phyloP scores from a whole-genome alignment of 1,284 basidiomycete genomes.

The Flammula alnicola region DNA sequence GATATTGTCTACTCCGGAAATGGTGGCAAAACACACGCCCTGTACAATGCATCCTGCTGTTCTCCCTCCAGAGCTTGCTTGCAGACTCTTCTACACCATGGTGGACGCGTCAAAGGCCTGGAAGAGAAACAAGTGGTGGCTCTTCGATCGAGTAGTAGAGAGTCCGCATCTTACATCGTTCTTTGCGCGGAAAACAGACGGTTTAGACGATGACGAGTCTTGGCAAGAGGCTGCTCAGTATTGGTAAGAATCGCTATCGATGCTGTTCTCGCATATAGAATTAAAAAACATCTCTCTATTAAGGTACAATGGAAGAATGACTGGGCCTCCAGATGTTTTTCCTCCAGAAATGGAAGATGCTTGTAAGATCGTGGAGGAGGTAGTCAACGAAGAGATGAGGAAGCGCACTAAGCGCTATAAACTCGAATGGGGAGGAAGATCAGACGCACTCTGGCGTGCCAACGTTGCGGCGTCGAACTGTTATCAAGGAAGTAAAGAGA shows the following conservation, averaged over 20 bases:
- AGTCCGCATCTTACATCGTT: conserved; percentile 86
- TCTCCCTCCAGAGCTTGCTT: conserved; percentile 74
- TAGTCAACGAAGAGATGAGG: conserved; percentile 78
- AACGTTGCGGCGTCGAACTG: conserved; percentile 93
- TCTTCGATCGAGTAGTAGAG: conserved; percentile 81
- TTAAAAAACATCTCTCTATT: background rate
- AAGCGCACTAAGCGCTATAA: conserved; percentile 61
- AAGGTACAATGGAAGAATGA: conserved; percentile 81
- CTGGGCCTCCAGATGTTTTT: conserved; percentile 63
- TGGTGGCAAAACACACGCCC: conserved; percentile 74
- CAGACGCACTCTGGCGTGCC: conserved; percentile 69
- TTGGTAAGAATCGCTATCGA: conserved; percentile 48
- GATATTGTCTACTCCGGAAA: conserved; percentile 54
- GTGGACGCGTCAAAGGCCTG: conserved; percentile 63
- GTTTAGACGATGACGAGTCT: conserved; percentile 44
- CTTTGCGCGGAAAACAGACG: conserved; percentile 59
- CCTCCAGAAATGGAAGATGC: conserved; percentile 79
- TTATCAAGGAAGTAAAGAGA: conserved; percentile 85
- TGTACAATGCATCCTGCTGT: conserved; percentile 76
- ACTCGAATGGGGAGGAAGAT: conserved; percentile 69
- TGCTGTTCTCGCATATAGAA: background rate
- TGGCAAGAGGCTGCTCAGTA: conserved; percentile 71
- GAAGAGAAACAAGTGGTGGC: conserved; percentile 83
- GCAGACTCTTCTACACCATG: conserved; percentile 72
- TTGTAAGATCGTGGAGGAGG: conserved; percentile 73